These are phyloP conservation scores for Huntiella savannae DNA, from an alignment of 2,329 filamentous ascomycete genomes.

Conservation along the genomic window DNA sequence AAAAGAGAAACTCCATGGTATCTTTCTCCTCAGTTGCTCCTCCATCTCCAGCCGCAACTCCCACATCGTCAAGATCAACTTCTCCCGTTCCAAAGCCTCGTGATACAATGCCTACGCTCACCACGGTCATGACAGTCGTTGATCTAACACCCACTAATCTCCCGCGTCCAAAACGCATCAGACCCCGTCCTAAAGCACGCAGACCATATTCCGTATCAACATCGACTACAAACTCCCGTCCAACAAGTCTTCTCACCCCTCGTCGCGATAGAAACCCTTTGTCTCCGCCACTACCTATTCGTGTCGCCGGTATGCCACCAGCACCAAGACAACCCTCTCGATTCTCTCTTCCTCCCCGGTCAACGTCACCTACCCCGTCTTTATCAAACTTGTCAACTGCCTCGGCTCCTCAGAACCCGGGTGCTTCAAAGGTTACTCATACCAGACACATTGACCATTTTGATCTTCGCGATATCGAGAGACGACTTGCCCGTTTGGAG, in stretches of 20 bases:
- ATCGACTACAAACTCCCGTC: too few species aligned
- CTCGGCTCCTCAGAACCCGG: background rate
- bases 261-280: too few species aligned
- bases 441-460: slow-evolving; percentile 12
- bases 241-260: too few species aligned
- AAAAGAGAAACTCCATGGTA: slow-evolving; percentile 12
- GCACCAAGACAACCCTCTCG: slow-evolving; percentile 22
- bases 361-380: background rate
- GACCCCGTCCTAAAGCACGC: background rate
- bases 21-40: background rate
- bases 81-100: too few species aligned
- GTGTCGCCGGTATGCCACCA: slow-evolving; percentile 5
- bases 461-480: slow-evolving; percentile 28
- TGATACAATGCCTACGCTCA: slow-evolving; percentile 14
- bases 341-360: slow-evolving; percentile 20
- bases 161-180: background rate
- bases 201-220: too few species aligned
- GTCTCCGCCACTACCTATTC: too few species aligned
- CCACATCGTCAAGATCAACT: too few species aligned
- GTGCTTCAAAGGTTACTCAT: background rate
- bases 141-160: slow-evolving; percentile 18
- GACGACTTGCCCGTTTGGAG: slow-evolving; percentile 27
- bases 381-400: background rate
- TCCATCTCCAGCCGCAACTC: background rate
- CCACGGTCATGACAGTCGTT: slow-evolving; percentile 23